Conservation (phyloP, 495 filamentous ascomycete species). For the Trichoderma asperelloides region DNA sequence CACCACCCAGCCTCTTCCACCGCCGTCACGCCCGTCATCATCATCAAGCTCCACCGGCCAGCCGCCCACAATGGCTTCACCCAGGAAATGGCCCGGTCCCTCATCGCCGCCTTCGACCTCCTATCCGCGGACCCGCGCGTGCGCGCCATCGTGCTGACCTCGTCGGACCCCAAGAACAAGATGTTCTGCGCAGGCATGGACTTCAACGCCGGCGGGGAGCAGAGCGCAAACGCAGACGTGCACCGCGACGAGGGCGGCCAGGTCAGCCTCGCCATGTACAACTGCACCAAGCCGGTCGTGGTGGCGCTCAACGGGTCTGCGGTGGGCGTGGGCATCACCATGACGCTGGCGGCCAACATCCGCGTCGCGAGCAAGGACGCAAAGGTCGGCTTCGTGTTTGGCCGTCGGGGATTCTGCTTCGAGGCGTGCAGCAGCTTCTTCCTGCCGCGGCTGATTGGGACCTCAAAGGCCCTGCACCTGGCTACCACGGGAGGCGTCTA, state of each 20-base stretch:
- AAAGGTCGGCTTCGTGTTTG: conserved; percentile 59
- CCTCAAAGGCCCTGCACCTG: conserved; percentile 48
- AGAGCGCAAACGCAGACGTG: conserved; percentile 12
- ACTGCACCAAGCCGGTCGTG: conserved; percentile 56
- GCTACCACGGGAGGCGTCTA: conserved; percentile 38
- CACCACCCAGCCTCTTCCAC: conserved; percentile 42
- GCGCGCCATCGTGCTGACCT: conserved; percentile 49
- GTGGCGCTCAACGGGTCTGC: conserved; percentile 57
- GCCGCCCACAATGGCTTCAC: conserved; percentile 58
- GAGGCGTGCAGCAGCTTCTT: conserved; percentile 58
- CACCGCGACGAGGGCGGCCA: conserved; percentile 42
- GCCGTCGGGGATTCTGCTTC: conserved; percentile 50
- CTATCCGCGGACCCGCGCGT: conserved; percentile 50
- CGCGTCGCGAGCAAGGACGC: conserved; percentile 45
- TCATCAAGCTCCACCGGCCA: conserved; percentile 49
- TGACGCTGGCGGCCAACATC: conserved; percentile 54
- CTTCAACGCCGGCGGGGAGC: conserved; percentile 40
- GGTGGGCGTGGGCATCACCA: conserved; percentile 60
- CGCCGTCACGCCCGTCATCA: conserved; percentile 44
- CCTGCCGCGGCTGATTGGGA: conserved; percentile 51
- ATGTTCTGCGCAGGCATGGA: conserved; percentile 62
- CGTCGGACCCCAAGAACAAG: conserved; percentile 35
- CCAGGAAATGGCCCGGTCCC: conserved; percentile 41
- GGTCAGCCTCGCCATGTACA: conserved; percentile 50
- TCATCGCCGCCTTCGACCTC: conserved; percentile 44